Conservation (phyloP, 1,284 basidiomycete species). For the Melampsora larici-populina region DNA sequence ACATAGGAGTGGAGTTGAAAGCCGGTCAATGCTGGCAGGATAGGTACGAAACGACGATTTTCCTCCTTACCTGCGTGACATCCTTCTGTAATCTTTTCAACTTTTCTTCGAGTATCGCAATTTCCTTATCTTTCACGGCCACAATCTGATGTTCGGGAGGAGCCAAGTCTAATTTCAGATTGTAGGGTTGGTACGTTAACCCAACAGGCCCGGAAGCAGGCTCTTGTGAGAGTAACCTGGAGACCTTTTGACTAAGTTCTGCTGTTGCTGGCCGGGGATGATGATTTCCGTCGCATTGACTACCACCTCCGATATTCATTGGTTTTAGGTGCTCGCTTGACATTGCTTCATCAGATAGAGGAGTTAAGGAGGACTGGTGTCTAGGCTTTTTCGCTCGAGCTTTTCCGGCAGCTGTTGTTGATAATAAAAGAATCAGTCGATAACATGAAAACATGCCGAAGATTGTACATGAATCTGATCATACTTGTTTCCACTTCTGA, state of each 20-base stretch:
- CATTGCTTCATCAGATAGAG: not conserved
- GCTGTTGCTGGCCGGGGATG: not conserved
- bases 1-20: not conserved
- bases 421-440: too few species aligned
- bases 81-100: slow-evolving; percentile 3
- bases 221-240: not conserved
- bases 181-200: not conserved
- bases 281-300: not conserved
- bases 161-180: not conserved
- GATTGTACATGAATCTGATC: not conserved
- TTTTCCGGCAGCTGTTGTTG: not conserved
- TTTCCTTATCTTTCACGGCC: not conserved
- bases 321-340: not conserved
- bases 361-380: not conserved
- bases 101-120: not conserved
- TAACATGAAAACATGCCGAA: too few species aligned
- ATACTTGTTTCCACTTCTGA: not conserved
- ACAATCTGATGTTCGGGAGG: not conserved
- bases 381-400: not conserved
- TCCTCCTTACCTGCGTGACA: not conserved
- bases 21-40: not conserved
- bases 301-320: not conserved
- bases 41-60: not conserved
- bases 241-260: not conserved
- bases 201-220: not conserved